Conservation (phyloP, 1,139 yeast species). For the Candida sojae region DNA sequence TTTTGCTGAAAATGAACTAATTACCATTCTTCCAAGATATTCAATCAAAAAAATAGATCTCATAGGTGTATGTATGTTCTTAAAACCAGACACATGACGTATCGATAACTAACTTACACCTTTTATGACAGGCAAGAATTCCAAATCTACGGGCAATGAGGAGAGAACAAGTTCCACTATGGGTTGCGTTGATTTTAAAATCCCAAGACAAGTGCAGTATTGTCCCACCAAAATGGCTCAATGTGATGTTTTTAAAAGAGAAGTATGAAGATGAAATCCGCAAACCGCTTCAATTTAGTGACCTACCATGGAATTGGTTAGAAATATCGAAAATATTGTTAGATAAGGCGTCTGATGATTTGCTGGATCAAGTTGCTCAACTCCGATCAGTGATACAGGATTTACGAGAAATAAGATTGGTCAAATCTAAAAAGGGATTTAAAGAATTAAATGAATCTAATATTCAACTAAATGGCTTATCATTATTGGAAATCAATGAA, state of each 20-base stretch:
- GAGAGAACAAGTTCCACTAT: conserved; percentile 72
- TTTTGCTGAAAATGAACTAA: conserved; percentile 76
- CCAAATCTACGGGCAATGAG: conserved; percentile 69
- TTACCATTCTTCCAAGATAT: conserved; percentile 76
- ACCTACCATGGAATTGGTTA: conserved; percentile 86
- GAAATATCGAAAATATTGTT: conserved; percentile 73
- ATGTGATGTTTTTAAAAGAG: conserved; percentile 51
- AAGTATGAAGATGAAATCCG: conserved; percentile 70
- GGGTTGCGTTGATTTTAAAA: conserved; percentile 85
- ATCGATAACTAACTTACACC: conserved; percentile 14
- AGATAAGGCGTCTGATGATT: conserved; percentile 71
- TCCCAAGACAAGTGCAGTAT: conserved; percentile 85
- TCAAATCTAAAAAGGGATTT: conserved; percentile 81
- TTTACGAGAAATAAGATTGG: conserved; percentile 76
- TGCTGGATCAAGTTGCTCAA: conserved; percentile 63
- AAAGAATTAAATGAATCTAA: conserved; percentile 78
- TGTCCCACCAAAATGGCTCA: conserved; percentile 89
- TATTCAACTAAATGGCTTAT: conserved; percentile 79
- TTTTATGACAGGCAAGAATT: conserved; percentile 32
- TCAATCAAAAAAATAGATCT: conserved; percentile 63
- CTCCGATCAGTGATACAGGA: conserved; percentile 77
- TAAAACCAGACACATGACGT: background rate
- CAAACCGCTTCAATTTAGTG: conserved; percentile 60
- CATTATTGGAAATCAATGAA: conserved; percentile 84
- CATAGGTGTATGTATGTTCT: conserved; percentile 51